Evolutionary conservation across 1,284 basidiomycete species (phyloP), one percentile per base, ranked within the genome.

Genomic region (Microbotryum silenes-acaulis): DNA sequence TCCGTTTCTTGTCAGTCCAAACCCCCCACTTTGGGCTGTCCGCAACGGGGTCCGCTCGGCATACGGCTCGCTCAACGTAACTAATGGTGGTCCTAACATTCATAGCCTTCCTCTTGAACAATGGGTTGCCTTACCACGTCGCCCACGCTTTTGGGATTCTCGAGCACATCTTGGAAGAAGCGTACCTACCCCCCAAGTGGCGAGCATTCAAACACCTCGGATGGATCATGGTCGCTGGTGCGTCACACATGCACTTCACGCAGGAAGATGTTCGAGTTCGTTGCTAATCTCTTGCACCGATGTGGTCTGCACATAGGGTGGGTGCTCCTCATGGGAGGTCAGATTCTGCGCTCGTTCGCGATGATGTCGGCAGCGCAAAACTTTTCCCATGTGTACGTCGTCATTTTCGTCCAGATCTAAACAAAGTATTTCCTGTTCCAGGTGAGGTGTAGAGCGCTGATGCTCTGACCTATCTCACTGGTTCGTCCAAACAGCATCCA

Each of bases 291-390:
- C 27, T 27, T 6, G 27, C 6, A 27, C 27, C 6, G 27, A 27
- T 44, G 27, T 5, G 9, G 31, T 29, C 20, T 25, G 7, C 31
- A 21, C 37, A 21, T 66, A 89, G 89, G 89, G 20, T 75, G 90
- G 18, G 59, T 75, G 0, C 57, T 90, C 64, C 82, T 88, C 8
- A 49, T 88, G 2, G 57, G 80, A 8, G 91, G 91, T 2, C 96
- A 98, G 77, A 67, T 77, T 1, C 73, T 97, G 60, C 83, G 96
- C 54, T 91, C 91, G 4, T 74, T 82, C 23, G 93, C 96, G 20
- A 99, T 99, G 96, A 87, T 97, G 57, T 90, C 96, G 69, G 94
- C 96, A 1, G 83, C 86, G 23, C 85, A 84, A 57, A 96, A 90
- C 74, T 99, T 99, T 77, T 91, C 89, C 23, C 96, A 99, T 79